These are phyloP conservation scores for Cyclotella baltica DNA, from an alignment of 108 stramenopile genomes.

Conservation along the genomic window DNA sequence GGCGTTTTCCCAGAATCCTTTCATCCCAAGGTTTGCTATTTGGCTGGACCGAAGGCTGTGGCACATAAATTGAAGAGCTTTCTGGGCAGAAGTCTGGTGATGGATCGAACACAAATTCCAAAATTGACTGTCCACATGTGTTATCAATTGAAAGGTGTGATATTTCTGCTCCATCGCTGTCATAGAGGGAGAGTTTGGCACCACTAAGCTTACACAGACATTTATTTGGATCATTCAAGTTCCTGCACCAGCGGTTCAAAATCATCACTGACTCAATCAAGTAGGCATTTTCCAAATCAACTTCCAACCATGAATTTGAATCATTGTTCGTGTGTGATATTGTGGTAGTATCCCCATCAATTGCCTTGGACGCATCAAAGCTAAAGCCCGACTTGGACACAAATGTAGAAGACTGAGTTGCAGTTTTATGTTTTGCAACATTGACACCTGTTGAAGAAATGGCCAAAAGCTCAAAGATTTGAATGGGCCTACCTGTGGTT, in stretches of 20 bases:
- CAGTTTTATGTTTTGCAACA: neutral
- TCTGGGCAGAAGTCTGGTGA: neutral
- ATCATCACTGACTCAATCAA: neutral
- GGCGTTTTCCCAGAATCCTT: no score
- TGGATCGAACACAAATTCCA: neutral
- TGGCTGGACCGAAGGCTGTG: no score
- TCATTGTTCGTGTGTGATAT: neutral
- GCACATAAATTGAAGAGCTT: no score
- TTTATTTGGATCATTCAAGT: neutral
- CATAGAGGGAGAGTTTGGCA: neutral
- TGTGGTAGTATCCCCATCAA: neutral
- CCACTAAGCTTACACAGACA: neutral
- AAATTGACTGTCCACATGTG: neutral
- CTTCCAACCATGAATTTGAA: neutral
- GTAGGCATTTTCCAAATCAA: neutral
- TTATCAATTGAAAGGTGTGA: neutral
- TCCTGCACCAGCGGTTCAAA: neutral
- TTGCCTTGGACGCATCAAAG: neutral
- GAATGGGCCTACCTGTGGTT: neutral
- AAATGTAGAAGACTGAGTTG: neutral
- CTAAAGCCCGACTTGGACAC: neutral
- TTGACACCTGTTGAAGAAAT: neutral
- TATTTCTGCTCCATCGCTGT: neutral
- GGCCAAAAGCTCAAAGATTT: neutral
- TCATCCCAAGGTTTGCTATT: no score